phyloP scores from a whole-genome alignment of 345 rosid species.

The Citrus hindsii region DNA sequence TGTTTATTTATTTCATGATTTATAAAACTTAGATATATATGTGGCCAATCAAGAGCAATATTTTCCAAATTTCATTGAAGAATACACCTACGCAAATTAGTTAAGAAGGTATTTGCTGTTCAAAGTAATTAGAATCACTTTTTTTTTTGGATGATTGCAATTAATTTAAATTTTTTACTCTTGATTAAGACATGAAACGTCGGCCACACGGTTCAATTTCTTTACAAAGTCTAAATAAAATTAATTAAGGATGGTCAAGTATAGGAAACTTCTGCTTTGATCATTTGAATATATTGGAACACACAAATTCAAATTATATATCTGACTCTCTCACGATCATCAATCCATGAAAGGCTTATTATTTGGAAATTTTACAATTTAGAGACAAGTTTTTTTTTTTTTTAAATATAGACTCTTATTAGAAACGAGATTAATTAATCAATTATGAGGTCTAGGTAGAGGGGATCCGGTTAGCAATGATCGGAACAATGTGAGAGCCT shows the following conservation, averaged over 20 bases:
- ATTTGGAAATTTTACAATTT: neutral
- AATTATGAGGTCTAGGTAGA: constrained; percentile 4
- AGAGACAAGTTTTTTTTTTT: neutral
- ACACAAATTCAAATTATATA: neutral
- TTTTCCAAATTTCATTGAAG: neutral
- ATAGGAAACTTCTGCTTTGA: neutral
- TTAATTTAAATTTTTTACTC: neutral
- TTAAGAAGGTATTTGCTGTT: neutral
- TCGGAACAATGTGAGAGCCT: constrained; percentile 20
- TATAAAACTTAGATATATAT: neutral
- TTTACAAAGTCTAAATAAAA: neutral
- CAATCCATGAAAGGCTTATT: neutral
- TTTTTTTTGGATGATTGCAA: neutral
- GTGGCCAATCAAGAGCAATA: neutral
- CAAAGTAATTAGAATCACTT: neutral
- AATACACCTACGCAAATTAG: neutral
- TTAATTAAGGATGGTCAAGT: neutral
- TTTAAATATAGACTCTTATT: neutral
- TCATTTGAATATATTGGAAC: neutral
- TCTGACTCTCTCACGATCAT: neutral
- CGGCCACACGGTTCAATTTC: neutral
- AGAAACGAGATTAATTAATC: neutral
- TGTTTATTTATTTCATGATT: constrained; percentile 15
- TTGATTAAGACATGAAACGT: neutral
- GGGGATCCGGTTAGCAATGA: constrained; percentile 18